phyloP scores from a whole-genome alignment of 1,284 basidiomycete species.

The Mycosarcoma mackinlayi region DNA sequence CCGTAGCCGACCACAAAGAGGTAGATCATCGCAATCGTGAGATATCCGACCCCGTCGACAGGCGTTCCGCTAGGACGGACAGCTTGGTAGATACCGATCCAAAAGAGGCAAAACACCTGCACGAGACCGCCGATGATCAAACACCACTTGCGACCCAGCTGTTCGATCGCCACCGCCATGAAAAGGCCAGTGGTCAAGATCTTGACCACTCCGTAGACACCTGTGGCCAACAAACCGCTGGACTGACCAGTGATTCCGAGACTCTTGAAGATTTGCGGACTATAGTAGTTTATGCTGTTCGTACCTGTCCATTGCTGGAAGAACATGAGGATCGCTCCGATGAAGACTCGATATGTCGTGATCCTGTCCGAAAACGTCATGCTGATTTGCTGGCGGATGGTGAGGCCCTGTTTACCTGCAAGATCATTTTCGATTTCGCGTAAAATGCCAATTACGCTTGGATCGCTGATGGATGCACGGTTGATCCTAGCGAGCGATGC shows the following conservation, averaged over 20 bases:
- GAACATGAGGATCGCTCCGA: slow-evolving; percentile 55
- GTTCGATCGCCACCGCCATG: slow-evolving; percentile 46
- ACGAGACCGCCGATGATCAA: slow-evolving; percentile 49
- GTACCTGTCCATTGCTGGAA: slow-evolving; percentile 60
- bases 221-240: slow-evolving; percentile 48
- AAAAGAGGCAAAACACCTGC: slow-evolving; percentile 42
- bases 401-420: slow-evolving; percentile 58
- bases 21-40: slow-evolving; percentile 50
- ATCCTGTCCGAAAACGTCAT: slow-evolving; percentile 69
- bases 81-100: slow-evolving; percentile 46
- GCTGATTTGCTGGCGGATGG: slow-evolving; percentile 67
- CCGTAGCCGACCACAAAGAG: slow-evolving; percentile 41
- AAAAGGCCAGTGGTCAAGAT: slow-evolving; percentile 42
- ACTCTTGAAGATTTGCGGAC: slow-evolving; percentile 55
- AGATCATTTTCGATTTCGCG: slow-evolving; percentile 46
- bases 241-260: slow-evolving; percentile 57
- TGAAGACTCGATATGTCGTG: slow-evolving; percentile 66
- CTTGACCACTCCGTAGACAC: slow-evolving; percentile 51
- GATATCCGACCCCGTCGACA: slow-evolving; percentile 35
- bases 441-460: slow-evolving; percentile 32
- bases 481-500: slow-evolving; percentile 35
- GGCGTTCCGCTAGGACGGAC: slow-evolving; percentile 35
- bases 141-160: slow-evolving; percentile 49
- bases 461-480: slow-evolving; percentile 12
- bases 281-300: slow-evolving; percentile 50